A percentile compares a stretch with the other conserved stretches of the same genome.
Evolutionary conservation across 371 early-diverging fungal genomes (phyloP).

Genomic region (Mucor indicus): DNA sequence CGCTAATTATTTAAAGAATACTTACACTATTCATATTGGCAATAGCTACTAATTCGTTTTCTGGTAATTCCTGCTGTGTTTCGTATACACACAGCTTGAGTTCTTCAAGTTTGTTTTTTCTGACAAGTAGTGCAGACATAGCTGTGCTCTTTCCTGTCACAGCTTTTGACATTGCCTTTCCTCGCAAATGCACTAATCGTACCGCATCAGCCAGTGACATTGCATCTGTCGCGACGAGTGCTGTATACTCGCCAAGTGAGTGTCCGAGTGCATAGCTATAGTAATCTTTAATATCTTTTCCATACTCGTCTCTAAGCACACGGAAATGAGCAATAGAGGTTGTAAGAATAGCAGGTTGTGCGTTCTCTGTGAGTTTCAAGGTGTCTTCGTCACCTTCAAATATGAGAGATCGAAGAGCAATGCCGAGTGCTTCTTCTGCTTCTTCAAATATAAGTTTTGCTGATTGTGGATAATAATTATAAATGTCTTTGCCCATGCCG

Average conservation of each 20-base stretch:
- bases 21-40: constrained; percentile 87
- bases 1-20: no score
- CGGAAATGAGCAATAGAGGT: constrained; percentile 86
- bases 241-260: constrained; percentile 93
- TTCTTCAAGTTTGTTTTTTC: constrained; percentile 67
- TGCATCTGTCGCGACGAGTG: constrained; percentile 78
- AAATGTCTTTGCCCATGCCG: constrained; percentile 93
- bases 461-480: constrained; percentile 60
- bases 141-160: constrained; percentile 68
- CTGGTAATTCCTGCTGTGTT: constrained; percentile 56
- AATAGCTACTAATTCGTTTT: constrained; percentile 72
- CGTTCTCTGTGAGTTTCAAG: constrained; percentile 83
- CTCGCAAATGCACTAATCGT: constrained; percentile 79
- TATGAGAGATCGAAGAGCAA: constrained; percentile 68
- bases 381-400: constrained; percentile 80
- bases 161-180: constrained; percentile 84
- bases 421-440: constrained; percentile 80
- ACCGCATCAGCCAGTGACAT: constrained; percentile 80
- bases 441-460: constrained; percentile 87
- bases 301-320: constrained; percentile 81
- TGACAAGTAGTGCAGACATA: constrained; percentile 88
- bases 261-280: constrained; percentile 87
- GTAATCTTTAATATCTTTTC: constrained; percentile 67
- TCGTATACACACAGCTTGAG: constrained; percentile 67
- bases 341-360: constrained; percentile 93